Base-by-base conservation (phyloP, 1,284 basidiomycete species). In the Cystobasidium pallidum region DNA sequence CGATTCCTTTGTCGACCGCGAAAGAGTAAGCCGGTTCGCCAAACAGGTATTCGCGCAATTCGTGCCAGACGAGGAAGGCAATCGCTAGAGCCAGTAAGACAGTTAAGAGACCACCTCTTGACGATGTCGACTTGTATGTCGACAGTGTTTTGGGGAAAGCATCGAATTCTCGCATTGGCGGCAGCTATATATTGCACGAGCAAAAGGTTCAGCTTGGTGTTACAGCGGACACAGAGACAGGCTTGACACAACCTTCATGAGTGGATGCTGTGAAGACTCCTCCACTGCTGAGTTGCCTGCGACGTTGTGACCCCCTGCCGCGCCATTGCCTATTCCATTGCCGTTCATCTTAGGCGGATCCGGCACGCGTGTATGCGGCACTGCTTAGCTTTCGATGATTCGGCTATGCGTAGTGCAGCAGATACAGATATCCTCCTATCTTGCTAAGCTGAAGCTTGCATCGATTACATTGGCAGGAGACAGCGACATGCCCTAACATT, bases 1-100 rank as follows among this genome's bases (percentile, higher is more conserved):
- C 82, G 30, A 84, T 81, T 55, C 86, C 85, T 24, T 82, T 81
- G 79, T 95, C 93, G 64, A 97, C 88, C 73, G 86, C 87, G 81
- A 95, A 97, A 77, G 89, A 87, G 78, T 89, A 89, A 77, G 89
- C 88, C 13, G 91, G 89, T 85, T 92, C 93, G 61, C 94, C 94
- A 86, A 90, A 97, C 39, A 98, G 83, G 79, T 88, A 98, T 78
- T 95, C 91, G 58, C 88, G 88, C 54, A 95, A 82, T 78, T 98
- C 94, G 78, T 94, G 92, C 78, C 94, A 85, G 66, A 92, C 84
- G 32, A 94, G 85, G 43, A 91, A 76, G 65, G 91, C 83, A 19
- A 92, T 89, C 57, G 92, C 78, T 19, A 90, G 74, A 1, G 84
- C 83, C 28, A 97, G 88, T 65, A 94, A 83, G 75, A 96, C 79